Percentiles rank a stretch among this genome's conserved stretches.
Conservation (phyloP, 495 filamentous ascomycete species). For the Aspergillus saccharolyticus region DNA sequence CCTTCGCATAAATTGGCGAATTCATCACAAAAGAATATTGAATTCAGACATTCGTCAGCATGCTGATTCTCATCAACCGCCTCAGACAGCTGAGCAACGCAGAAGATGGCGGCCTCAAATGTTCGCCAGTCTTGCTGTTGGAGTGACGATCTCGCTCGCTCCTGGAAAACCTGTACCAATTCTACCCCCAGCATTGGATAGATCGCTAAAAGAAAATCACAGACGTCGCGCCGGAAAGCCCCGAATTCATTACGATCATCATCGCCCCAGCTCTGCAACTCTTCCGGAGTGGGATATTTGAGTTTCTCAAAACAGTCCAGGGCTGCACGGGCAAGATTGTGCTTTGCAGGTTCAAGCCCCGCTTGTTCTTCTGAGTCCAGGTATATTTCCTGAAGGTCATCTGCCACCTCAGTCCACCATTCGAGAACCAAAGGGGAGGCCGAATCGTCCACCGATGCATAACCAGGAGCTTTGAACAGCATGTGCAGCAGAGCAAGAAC, state of each 20-base stretch:
- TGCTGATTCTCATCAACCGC: conserved; percentile 60
- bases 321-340: conserved; percentile 33
- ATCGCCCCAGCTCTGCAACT: conserved; percentile 57
- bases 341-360: conserved; percentile 26
- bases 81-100: conserved; percentile 71
- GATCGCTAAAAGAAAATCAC: conserved; percentile 71
- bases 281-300: conserved; percentile 28
- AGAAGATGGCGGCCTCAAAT: conserved; percentile 77
- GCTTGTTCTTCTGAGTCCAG: conserved; percentile 24
- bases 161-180: conserved; percentile 65
- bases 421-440: conserved; percentile 73
- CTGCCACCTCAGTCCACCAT: conserved; percentile 66
- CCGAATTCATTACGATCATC: conserved; percentile 67
- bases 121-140: conserved; percentile 60
- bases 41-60: conserved; percentile 61
- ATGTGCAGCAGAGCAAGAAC: conserved; percentile 51
- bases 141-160: conserved; percentile 56
- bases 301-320: conserved; percentile 38
- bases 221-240: conserved; percentile 74
- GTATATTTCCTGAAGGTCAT: conserved; percentile 30
- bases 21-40: conserved; percentile 64
- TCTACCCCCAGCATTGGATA: conserved; percentile 65
- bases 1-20: conserved; percentile 51
- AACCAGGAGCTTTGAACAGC: conserved; percentile 65
- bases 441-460: conserved; percentile 69